A percentile compares a stretch with the other conserved stretches of the same genome.
phyloP scores from a whole-genome alignment of 2,329 filamentous ascomycete genomes.

The Alternaria panax region DNA sequence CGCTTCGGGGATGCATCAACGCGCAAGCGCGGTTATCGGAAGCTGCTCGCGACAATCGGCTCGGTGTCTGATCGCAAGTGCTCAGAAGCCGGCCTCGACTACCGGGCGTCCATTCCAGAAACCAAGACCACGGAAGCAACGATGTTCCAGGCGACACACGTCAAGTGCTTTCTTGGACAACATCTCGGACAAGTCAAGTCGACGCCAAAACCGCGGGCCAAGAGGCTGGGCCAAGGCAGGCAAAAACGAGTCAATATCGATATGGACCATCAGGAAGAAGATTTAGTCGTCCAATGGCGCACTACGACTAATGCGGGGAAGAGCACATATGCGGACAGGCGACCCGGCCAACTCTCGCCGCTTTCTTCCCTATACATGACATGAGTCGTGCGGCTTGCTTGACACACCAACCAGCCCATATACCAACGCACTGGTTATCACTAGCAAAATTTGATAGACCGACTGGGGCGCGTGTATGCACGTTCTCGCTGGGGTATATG shows the following conservation, averaged over 20 bases:
- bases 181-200: background rate
- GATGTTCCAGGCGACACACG: background rate
- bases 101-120: background rate
- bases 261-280: background rate
- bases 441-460: background rate
- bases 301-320: background rate
- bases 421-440: background rate
- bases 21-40: slow-evolving; percentile 7
- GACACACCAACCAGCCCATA: background rate
- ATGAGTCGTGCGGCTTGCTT: background rate
- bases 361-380: background rate
- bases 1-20: background rate
- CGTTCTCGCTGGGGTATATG: background rate
- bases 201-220: background rate
- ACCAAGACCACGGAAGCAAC: background rate
- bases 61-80: slow-evolving; percentile 1
- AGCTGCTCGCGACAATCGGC: background rate
- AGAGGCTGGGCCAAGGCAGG: background rate
- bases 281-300: background rate
- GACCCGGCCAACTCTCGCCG: background rate
- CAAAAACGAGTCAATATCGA: background rate
- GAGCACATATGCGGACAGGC: background rate
- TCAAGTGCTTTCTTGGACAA: background rate
- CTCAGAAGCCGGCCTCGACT: slow-evolving; percentile 7
- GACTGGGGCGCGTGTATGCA: background rate